phyloP scores from a whole-genome alignment of 2,329 filamentous ascomycete genomes.

The Aspergillus aculeatinus region DNA sequence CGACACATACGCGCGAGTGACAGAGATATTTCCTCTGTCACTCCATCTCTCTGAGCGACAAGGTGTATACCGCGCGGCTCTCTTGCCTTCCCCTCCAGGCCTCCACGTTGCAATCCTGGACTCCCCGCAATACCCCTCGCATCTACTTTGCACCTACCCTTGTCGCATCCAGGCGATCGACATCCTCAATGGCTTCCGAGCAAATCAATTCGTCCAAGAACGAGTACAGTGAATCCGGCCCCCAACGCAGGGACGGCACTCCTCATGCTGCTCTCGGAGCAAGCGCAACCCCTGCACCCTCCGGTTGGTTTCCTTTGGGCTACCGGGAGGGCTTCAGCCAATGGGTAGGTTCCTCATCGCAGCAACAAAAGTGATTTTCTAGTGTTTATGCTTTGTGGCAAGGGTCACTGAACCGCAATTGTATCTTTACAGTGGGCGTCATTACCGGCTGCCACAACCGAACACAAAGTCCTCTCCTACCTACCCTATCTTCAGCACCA shows the following conservation, averaged over 20 bases:
- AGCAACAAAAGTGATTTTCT: neutral
- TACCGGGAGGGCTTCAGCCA: constrained; percentile 90
- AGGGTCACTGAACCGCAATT: constrained; percentile 18
- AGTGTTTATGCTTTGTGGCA: constrained; percentile 5
- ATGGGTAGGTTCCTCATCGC: constrained; percentile 63
- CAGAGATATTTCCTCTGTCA: constrained; percentile 25
- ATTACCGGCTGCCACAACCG: constrained; percentile 76
- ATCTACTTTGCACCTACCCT: constrained; percentile 15
- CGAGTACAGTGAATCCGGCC: constrained; percentile 24
- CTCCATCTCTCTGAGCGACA: constrained; percentile 20
- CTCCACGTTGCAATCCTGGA: constrained; percentile 24
- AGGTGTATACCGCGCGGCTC: constrained; percentile 30
- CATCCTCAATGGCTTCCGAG: constrained; percentile 38
- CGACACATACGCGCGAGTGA: constrained; percentile 20
- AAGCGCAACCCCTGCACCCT: constrained; percentile 30
- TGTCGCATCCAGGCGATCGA: constrained; percentile 19
- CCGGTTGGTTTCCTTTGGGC: constrained; percentile 73
- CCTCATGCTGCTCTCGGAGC: constrained; percentile 36
- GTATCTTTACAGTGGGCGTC: constrained; percentile 68
- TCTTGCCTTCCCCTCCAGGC: constrained; percentile 23
- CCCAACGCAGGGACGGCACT: constrained; percentile 18
- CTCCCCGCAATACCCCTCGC: constrained; percentile 19
- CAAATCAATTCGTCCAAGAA: constrained; percentile 34
- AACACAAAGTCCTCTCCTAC: constrained; percentile 82
- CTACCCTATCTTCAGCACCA: constrained; percentile 72